These are phyloP conservation scores for Lineolata rhizophorae DNA, from an alignment of 495 filamentous ascomycete genomes.

Conservation along the genomic window DNA sequence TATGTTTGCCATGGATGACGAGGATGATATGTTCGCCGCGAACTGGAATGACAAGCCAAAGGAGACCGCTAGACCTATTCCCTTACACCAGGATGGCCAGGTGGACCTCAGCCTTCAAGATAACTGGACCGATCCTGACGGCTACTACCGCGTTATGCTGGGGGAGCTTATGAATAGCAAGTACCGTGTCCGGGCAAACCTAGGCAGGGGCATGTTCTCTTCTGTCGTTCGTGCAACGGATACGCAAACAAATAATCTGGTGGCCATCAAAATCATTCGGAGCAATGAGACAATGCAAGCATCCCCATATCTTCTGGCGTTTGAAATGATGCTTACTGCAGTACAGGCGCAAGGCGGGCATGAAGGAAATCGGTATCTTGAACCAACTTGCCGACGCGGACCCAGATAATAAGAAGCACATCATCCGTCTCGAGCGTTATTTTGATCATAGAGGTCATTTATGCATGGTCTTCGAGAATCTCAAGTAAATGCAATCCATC, in stretches of 20 bases:
- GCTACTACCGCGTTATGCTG: slow-evolving; percentile 80
- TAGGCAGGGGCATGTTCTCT: slow-evolving; percentile 94
- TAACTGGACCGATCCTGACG: slow-evolving; percentile 82
- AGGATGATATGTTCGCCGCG: slow-evolving; percentile 72
- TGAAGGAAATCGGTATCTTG: slow-evolving; percentile 83
- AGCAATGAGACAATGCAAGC: slow-evolving; percentile 13
- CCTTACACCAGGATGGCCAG: slow-evolving; percentile 39
- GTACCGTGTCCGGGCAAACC: slow-evolving; percentile 65
- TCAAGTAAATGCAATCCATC: slow-evolving; percentile 33
- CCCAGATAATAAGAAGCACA: slow-evolving; percentile 76
- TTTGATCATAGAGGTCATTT: slow-evolving; percentile 93
- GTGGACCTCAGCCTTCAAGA: slow-evolving; percentile 70
- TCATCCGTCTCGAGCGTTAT: slow-evolving; percentile 62
- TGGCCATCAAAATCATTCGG: slow-evolving; percentile 15
- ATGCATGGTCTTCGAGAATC: slow-evolving; percentile 91
- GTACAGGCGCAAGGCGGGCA: slow-evolving; percentile 83
- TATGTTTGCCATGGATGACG: slow-evolving; percentile 88
- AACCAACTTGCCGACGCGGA: slow-evolving; percentile 64
- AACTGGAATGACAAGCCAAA: slow-evolving; percentile 22
- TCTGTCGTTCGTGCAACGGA: slow-evolving; percentile 85
- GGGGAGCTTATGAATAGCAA: slow-evolving; percentile 74
- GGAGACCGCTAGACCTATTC: slow-evolving; percentile 27
- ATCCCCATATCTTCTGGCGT: no score
- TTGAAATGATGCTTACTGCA: no score
- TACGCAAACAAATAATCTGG: slow-evolving; percentile 35